These are phyloP conservation scores for Triticum monococcum DNA, from an alignment of 176 grass and related monocot species.

Conservation along the genomic window DNA sequence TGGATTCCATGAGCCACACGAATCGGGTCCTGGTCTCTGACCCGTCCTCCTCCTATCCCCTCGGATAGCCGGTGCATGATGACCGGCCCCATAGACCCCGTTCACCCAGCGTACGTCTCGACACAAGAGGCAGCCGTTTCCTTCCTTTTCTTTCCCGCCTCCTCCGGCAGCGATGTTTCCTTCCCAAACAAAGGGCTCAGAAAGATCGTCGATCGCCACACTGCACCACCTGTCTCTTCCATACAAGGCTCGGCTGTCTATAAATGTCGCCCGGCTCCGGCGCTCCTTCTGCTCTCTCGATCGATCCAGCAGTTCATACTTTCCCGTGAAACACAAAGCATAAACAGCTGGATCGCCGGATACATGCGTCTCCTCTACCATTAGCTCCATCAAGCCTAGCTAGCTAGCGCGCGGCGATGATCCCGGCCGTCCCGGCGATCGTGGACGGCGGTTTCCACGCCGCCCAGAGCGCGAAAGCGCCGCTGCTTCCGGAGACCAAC, in stretches of 20 bases:
- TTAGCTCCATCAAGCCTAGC: background rate
- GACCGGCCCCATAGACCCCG: background rate
- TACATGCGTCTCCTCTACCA: background rate
- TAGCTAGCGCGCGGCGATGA: background rate
- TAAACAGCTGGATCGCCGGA: background rate
- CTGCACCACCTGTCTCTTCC: constrained; percentile 4
- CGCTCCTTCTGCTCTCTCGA: background rate
- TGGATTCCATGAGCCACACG: constrained; percentile 30
- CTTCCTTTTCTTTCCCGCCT: constrained; percentile 24
- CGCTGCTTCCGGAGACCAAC: constrained; percentile 51
- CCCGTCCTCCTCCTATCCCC: constrained; percentile 1
- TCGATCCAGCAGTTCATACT: background rate
- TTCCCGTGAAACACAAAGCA: background rate
- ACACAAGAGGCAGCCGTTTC: background rate
- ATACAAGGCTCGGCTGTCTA: constrained; percentile 19
- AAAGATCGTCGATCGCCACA: background rate
- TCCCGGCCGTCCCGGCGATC: background rate
- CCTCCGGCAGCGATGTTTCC: constrained; percentile 4
- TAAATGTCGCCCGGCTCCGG: constrained; percentile 33
- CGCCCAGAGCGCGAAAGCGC: background rate
- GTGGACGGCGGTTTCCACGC: constrained; percentile 29
- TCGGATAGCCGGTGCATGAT: constrained; percentile 13
- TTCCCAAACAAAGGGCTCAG: constrained; percentile 6
- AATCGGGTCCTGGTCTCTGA: constrained; percentile 3
- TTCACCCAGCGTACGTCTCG: background rate